These are phyloP conservation scores for Candida tetrigidarum DNA, from an alignment of 1,139 yeast species.

Conservation along the genomic window DNA sequence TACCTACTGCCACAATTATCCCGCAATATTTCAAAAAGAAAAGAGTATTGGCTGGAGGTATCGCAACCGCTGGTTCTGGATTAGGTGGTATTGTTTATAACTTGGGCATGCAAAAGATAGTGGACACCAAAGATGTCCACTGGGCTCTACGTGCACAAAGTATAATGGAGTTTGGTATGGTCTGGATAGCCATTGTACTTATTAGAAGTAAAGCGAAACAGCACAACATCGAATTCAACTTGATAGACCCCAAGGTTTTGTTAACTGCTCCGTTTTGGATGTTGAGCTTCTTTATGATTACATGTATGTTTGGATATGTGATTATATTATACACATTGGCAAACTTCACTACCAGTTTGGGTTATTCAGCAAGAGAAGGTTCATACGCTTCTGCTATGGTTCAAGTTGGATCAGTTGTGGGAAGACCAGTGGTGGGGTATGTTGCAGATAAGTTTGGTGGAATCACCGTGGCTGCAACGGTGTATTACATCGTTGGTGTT, in stretches of 20 bases:
- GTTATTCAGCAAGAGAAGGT: slow-evolving; percentile 44
- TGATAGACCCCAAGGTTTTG: slow-evolving; percentile 35
- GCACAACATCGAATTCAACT: slow-evolving; percentile 34
- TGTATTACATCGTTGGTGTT: slow-evolving; percentile 28
- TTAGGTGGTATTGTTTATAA: slow-evolving; percentile 60
- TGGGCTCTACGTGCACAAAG: slow-evolving; percentile 45
- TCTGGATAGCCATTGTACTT: slow-evolving; percentile 34
- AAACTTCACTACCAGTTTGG: slow-evolving; percentile 48
- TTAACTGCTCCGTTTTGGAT: slow-evolving; percentile 36
- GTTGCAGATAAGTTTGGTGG: slow-evolving; percentile 45
- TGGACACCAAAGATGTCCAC: slow-evolving; percentile 27
- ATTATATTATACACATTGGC: slow-evolving; percentile 48
- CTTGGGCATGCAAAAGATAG: slow-evolving; percentile 40
- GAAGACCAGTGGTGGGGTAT: slow-evolving; percentile 47
- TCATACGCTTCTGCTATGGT: slow-evolving; percentile 50
- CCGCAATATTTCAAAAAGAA: slow-evolving; percentile 59
- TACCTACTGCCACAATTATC: slow-evolving; percentile 44
- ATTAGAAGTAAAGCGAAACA: slow-evolving; percentile 26
- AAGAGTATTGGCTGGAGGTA: slow-evolving; percentile 60
- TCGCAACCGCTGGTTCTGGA: slow-evolving; percentile 65
- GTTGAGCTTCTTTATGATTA: slow-evolving; percentile 33
- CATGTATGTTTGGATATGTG: slow-evolving; percentile 51
- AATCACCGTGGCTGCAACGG: slow-evolving; percentile 33
- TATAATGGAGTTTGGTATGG: slow-evolving; percentile 36
- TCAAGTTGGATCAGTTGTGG: slow-evolving; percentile 43